Evolutionary conservation across 176 grass and related monocot species (phyloP).

Genomic region (Elymus sibiricus): DNA sequence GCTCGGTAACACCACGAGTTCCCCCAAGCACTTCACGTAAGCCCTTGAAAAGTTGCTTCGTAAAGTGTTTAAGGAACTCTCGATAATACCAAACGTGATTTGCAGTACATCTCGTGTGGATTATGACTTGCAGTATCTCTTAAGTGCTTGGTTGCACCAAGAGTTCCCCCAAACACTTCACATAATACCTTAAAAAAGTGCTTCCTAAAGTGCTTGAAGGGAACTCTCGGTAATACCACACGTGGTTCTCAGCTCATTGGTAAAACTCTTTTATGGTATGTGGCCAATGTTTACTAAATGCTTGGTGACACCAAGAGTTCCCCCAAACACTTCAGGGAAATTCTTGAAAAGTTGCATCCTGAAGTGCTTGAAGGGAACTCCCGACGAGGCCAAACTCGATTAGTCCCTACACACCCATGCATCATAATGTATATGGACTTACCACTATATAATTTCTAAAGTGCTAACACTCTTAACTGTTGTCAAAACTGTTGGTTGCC

Average conservation of each 20-base stretch:
- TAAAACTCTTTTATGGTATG: neutral
- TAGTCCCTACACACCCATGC: neutral
- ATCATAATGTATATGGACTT: neutral
- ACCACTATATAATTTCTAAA: neutral
- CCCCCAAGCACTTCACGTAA: conserved; percentile 55
- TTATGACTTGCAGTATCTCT: neutral
- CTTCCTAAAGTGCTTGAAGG: conserved; percentile 30
- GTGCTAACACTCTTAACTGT: neutral
- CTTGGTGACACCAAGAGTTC: conserved; percentile 28
- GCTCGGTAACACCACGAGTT: conserved; percentile 37
- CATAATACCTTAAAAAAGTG: neutral
- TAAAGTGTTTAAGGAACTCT: conserved; percentile 40
- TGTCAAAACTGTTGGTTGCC: neutral
- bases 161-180: conserved; percentile 57
- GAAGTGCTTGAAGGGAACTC: conserved; percentile 59
- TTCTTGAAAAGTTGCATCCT: accelerated
- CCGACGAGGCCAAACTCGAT: conserved; percentile 23
- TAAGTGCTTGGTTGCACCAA: conserved; percentile 14
- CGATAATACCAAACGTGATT: neutral
- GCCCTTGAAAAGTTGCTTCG: neutral
- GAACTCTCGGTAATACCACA: conserved; percentile 33
- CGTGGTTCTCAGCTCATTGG: neutral
- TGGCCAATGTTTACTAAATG: neutral
- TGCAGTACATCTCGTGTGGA: neutral
- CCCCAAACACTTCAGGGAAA: conserved; percentile 48